phyloP scores from a whole-genome alignment of 2,329 filamentous ascomycete genomes.

The Aciculosporium take region DNA sequence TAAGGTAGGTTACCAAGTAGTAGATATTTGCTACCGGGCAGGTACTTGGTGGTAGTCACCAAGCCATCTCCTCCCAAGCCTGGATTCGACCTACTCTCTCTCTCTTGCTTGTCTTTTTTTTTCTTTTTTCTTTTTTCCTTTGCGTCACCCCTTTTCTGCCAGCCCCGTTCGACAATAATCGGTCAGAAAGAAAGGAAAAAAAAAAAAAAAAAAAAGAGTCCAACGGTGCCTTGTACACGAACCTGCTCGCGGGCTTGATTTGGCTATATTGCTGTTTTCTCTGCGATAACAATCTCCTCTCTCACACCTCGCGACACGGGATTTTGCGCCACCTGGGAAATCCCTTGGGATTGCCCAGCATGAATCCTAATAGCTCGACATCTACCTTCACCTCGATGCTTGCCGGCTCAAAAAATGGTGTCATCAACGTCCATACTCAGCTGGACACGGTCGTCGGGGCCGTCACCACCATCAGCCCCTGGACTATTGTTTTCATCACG shows the following conservation, averaged over 20 bases:
- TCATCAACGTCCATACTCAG: slow-evolving; percentile 37
- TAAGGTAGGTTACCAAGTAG: no score
- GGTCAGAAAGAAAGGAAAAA: no score
- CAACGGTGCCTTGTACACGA: not conserved
- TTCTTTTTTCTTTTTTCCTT: no score
- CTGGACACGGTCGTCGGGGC: slow-evolving; percentile 40
- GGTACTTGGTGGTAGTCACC: no score
- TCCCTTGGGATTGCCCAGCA: slow-evolving; percentile 14
- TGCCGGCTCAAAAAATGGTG: slow-evolving; percentile 42
- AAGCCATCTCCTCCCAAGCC: no score
- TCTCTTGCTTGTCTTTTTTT: no score
- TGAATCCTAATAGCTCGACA: slow-evolving; percentile 48
- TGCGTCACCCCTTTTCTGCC: not conserved
- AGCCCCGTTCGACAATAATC: not conserved
- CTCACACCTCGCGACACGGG: not conserved
- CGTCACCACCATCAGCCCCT: slow-evolving; percentile 41
- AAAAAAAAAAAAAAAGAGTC: not conserved
- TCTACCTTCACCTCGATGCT: slow-evolving; percentile 56
- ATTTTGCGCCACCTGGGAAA: not conserved
- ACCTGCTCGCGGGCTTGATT: no score
- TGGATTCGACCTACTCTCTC: no score
- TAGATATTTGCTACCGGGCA: no score
- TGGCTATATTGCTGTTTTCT: not conserved
- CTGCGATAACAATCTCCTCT: not conserved
- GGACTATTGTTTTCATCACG: slow-evolving; percentile 54